Evolutionary conservation across 768 basidiomycete species (phyloP).

Genomic region (Tulasnella sp.): DNA sequence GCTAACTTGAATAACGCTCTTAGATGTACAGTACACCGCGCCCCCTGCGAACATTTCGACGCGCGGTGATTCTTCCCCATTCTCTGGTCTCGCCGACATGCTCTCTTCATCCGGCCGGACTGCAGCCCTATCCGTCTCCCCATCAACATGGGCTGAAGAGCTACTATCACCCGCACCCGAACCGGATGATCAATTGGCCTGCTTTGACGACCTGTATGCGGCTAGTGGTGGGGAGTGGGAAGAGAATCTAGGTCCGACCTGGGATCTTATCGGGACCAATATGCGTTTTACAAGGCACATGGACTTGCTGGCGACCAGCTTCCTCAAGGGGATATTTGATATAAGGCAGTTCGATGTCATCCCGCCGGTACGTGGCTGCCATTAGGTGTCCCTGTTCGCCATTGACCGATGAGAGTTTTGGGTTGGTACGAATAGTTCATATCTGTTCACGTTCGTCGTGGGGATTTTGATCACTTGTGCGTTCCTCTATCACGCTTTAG

Average conservation of each 20-base stretch:
- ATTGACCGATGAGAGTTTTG: not conserved
- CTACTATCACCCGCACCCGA: not conserved
- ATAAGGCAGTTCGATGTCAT: not conserved
- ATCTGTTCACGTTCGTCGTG: slow-evolving; percentile 7
- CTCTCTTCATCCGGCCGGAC: not conserved
- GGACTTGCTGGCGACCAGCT: not conserved
- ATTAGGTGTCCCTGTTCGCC: not conserved
- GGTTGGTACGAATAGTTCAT: not conserved
- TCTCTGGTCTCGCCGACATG: not conserved
- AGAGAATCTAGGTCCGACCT: slow-evolving; percentile 29
- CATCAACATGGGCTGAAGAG: not conserved
- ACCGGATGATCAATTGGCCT: slow-evolving; percentile 31
- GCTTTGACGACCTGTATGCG: slow-evolving; percentile 30
- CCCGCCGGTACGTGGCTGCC: not conserved
- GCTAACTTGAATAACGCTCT: not conserved
- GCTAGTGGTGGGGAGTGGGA: slow-evolving; percentile 28
- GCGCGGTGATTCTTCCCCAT: not conserved
- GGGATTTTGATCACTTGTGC: not conserved
- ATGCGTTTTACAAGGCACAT: not conserved
- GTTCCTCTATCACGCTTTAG: not conserved
- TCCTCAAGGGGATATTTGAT: not conserved
- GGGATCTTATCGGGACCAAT: slow-evolving; percentile 28
- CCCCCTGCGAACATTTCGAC: not conserved
- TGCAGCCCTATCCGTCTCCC: not conserved
- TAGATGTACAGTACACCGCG: not conserved